Evolutionary conservation across 176 grass and related monocot species (phyloP), one percentile per base, ranked within the genome.

Genomic region (Echinochloa phyllopogon): DNA sequence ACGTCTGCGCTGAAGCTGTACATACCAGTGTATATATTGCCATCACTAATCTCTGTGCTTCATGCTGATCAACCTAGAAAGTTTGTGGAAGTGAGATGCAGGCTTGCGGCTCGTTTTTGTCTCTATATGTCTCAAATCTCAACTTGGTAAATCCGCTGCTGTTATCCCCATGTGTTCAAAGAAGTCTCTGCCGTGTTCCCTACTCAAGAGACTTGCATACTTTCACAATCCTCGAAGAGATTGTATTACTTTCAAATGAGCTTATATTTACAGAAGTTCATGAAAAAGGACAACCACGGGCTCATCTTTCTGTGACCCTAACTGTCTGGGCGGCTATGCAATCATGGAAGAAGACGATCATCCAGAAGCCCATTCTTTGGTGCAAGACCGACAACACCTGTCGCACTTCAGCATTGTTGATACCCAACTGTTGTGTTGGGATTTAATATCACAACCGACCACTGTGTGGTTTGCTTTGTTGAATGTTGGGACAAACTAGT

Each of bases 21-120:
- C 87, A 95, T 91, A 83, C 78, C 40, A 82, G 72, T 86, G 91
- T 91, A 78, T 89, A 95, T 94, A 98, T 88, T 27, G 42, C 58
- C 66, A 21, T 62, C 41, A 36, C 74, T 86, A 79, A 83, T 74
- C 41, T 50, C 48, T 10, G 40, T 83, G n/a, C 68, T 67, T 48
- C 15, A 14, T 72, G 79, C 50, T 40, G 74, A 55, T 59, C 74
- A 65, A 49, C 84, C 74, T 66, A 57, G 76, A 65, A 83, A 72
- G 14, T 82, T 86, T 72, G 45, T 82, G 65, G 65, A 90, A 90
- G 65, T 65, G 57, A 74, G 66, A 50, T 83, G 66, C 66, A 78
- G 79, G 79, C 77, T 60, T 83, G 66, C 66, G 78, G 88, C 78
- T 83, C 68, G 27, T 83, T 73, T 86, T 76, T 86, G 78, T 90